Base-by-base conservation (phyloP, 805 yeast genomes). In the Nakazawaea sp. region DNA sequence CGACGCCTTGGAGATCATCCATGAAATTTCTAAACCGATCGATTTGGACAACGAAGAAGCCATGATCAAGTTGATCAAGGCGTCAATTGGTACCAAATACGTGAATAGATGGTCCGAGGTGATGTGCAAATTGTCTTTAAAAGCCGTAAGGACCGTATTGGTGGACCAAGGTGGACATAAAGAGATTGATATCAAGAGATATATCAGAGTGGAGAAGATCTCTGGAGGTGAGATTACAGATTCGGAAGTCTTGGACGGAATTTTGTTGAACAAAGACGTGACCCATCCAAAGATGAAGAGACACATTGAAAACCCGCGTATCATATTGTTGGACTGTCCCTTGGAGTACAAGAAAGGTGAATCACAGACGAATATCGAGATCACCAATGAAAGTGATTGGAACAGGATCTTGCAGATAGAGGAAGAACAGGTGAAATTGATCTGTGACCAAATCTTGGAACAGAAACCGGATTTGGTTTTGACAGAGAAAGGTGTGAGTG, bases 241-340 rank as follows among this genome's bases (percentile, higher is more conserved):
- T 50, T 78, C 89, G 32, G 70, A 70, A 45, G 96, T 92, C 12
- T 69, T 92, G 52, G 89, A 84, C 53, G 99, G 99, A 45, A 82
- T 90, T 36, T 66, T 92, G 64, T 72, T 92, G 51, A 92, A 92
- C 68, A 92, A 92, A 62, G 99, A 92, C 56, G 94, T 92, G 41
- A 88, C 94, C n/a, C 99, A 92, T 62, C 98, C 99, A 45, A 88
- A 89, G 61, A 92, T 92, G 99, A 81, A 81, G 50, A 79, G 99
- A 58, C 55, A 68, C 50, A 83, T 92, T 49, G 84, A 81, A 57
- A 84, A 87, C 53, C 99, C 99, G 35, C 75, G 90, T 46, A 76
- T 92, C 38, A 74, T 92, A 15, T 70, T 92, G 48, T 71, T 92
- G 49, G 99, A 92, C 64, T 89, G 97, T 62, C 97, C 99, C 10